phyloP scores from a whole-genome alignment of 2,329 filamentous ascomycete genomes.

The Stromatinia cepivora region DNA sequence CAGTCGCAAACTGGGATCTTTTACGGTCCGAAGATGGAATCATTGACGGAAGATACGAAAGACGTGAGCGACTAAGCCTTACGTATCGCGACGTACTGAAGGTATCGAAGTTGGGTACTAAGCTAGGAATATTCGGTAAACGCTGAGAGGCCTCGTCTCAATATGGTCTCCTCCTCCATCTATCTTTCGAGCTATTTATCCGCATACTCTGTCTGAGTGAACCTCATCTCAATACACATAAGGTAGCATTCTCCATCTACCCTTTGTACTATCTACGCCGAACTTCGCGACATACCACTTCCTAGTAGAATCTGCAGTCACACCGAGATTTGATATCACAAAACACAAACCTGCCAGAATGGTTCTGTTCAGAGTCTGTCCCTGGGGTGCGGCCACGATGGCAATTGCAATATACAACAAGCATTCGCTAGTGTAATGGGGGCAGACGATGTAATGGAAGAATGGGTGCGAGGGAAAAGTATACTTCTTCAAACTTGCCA shows the following conservation, averaged over 20 bases:
- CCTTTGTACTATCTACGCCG: conserved; percentile 60
- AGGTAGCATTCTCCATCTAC: conserved; percentile 76
- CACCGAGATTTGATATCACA: conserved; percentile 74
- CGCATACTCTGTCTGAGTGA: not conserved
- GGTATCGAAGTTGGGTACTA: conserved; percentile 71
- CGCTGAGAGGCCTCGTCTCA: conserved; percentile 26
- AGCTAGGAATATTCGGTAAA: conserved; percentile 51
- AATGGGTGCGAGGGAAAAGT: conserved; percentile 72
- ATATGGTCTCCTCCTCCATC: not conserved
- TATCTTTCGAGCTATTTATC: not conserved
- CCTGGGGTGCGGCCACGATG: conserved; percentile 69
- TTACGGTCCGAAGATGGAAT: conserved; percentile 53
- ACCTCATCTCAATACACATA: conserved; percentile 52
- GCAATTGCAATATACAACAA: conserved; percentile 79
- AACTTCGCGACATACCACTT: conserved; percentile 79
- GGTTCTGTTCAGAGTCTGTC: conserved; percentile 68
- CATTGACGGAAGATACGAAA: conserved; percentile 54
- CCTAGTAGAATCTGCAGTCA: conserved; percentile 76
- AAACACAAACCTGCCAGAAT: conserved; percentile 70
- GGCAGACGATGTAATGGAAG: conserved; percentile 74
- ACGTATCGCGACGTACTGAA: conserved; percentile 86
- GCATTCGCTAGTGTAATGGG: conserved; percentile 91
- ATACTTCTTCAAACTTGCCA: conserved; percentile 76
- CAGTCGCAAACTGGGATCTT: conserved; percentile 71
- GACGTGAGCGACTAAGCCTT: conserved; percentile 66